A percentile compares a stretch with the other conserved stretches of the same genome.
Conservation (phyloP, 352 stramenopile species). For the Phytophthora megakarya region DNA sequence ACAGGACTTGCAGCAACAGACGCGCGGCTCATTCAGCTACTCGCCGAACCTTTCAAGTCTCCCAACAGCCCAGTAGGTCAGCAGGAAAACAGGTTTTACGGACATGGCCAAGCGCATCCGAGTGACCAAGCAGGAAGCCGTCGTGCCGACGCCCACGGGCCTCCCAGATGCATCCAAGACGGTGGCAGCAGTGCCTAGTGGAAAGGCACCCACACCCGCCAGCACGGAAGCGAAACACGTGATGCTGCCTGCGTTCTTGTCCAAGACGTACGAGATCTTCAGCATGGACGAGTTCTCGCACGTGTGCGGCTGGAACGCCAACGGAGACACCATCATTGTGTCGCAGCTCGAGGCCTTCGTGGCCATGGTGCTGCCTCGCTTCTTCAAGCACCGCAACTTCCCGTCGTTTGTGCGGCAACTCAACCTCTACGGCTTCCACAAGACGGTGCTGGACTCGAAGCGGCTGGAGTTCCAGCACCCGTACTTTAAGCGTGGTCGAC, state of each 20-base stretch:
- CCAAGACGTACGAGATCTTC: constrained; percentile 95
- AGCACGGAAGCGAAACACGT: constrained; percentile 68
- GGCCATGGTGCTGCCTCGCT: constrained; percentile 83
- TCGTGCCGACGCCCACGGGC: not conserved
- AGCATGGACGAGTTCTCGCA: constrained; percentile 80
- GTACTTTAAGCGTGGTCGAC: constrained; percentile 89
- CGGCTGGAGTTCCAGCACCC: constrained; percentile 93
- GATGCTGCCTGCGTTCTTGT: constrained; percentile 91
- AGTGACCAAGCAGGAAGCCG: constrained; percentile 38
- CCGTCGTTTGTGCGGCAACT: constrained; percentile 94
- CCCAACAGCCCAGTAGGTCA: constrained; percentile 12
- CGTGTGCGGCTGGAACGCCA: constrained; percentile 91
- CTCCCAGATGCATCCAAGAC: constrained; percentile 8
- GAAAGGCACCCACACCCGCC: constrained; percentile 16
- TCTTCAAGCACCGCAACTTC: constrained; percentile 95
- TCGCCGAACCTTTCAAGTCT: not conserved
- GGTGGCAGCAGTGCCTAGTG: not conserved
- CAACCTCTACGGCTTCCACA: constrained; percentile 95
- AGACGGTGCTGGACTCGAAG: constrained; percentile 92
- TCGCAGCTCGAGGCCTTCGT: constrained; percentile 84
- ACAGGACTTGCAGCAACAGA: constrained; percentile 8
- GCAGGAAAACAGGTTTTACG: constrained; percentile 17
- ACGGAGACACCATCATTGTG: constrained; percentile 93
- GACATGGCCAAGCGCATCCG: constrained; percentile 74
- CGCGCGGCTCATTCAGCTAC: constrained; percentile 6